Base-by-base conservation (phyloP, 1,139 yeast genomes). In the Candida frijolesensis region DNA sequence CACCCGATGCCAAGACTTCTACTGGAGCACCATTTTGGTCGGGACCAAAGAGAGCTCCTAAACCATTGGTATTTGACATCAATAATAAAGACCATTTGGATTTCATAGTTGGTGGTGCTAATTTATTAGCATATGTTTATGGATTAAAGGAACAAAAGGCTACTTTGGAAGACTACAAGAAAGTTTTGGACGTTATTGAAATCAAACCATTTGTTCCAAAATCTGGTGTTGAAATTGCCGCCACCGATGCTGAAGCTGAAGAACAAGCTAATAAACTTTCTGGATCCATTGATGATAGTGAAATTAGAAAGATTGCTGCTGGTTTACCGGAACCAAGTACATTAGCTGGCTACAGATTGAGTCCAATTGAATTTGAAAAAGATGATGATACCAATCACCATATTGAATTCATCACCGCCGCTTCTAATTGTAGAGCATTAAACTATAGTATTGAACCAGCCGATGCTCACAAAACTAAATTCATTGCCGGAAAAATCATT, bases 381-480 rank as follows among this genome's bases (percentile, higher is more conserved):
- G 99, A 94, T 71, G 99, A 94, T 68, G 99, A 94, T 64, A 74
- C 96, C 12, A 94, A 95, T 68, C 96, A 90, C 64, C 99, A 95
- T 70, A 94, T 94, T 62, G 96, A 92, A 66, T 94, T 95, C 68
- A 95, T 94, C 60, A 78, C 95, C n/a, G 96, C 99, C 15, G 96
- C 97, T 22, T 92, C 98, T 2, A 94, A 94, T 68, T 84, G 96
- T 70, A 85, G 99, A 68, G 99, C 99, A 32, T 76, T 85, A 68
- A 94, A 92, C 71, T 94, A 95, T 66, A 81, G 85, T 42, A 92
- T 94, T 61, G 94, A 87, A 61, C 70, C 87, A 55, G 94, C 87
- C 30, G 95, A 86, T 64, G 82, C 82, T 51, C 81, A 81, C 49
- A 87, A 85, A 71, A 88, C 95, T 32, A 88, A 88, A 66, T 86